These are phyloP conservation scores for Rhynchosporium secalis DNA, from an alignment of 2,329 filamentous ascomycete genomes.

Conservation along the genomic window DNA sequence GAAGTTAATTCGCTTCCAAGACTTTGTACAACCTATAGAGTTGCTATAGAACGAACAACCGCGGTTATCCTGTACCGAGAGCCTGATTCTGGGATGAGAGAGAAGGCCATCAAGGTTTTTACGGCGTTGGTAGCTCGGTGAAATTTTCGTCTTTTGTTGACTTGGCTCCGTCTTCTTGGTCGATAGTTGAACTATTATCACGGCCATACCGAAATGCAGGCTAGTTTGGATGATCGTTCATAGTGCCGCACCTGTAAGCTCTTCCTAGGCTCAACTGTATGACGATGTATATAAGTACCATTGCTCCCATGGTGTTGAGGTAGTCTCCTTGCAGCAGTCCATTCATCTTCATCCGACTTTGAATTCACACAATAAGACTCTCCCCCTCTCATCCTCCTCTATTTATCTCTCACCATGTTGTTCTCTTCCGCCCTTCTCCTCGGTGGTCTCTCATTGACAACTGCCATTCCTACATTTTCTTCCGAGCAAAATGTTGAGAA, in stretches of 20 bases:
- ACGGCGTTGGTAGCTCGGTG: not conserved
- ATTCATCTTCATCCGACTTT: not conserved
- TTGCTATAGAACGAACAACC: not conserved
- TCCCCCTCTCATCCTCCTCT: too few species aligned
- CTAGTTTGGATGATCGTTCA: not conserved
- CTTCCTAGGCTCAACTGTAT: not conserved
- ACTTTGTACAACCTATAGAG: not conserved
- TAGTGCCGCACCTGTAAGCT: not conserved
- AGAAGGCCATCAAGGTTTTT: conserved; percentile 11
- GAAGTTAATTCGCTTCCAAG: not conserved
- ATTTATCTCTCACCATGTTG: conserved; percentile 9
- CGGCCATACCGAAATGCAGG: not conserved
- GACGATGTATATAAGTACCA: not conserved
- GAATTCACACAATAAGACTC: not conserved
- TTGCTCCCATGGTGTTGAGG: not conserved
- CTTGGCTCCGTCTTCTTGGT: conserved; percentile 8
- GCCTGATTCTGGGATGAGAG: conserved; percentile 3
- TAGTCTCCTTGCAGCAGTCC: not conserved
- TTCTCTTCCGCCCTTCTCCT: conserved; percentile 7
- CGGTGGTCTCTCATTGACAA: conserved; percentile 2
- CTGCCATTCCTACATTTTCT: conserved; percentile 12
- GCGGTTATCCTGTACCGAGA: not conserved
- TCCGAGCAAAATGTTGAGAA: conserved; percentile 8
- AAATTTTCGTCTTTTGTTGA: not conserved
- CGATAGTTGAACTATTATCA: not conserved